Conservation (phyloP, 1,284 basidiomycete genomes). For the Kwoniella shivajii region DNA sequence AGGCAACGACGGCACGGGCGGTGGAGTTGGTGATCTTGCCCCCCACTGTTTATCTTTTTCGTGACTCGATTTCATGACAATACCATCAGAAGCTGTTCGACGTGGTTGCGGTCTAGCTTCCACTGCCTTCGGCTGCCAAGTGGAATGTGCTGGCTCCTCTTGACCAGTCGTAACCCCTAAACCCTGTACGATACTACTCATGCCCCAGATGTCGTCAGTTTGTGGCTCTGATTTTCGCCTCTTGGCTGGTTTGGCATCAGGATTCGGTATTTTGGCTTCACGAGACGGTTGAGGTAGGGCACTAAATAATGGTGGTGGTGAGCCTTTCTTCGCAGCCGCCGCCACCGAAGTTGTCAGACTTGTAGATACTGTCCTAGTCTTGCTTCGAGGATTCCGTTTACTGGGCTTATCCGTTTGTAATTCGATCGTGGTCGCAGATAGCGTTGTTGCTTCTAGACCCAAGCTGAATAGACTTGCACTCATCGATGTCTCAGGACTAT, state of each 20-base stretch:
- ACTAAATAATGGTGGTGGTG: constrained; percentile 1
- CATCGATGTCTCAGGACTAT: constrained; percentile 6
- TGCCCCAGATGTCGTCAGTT: constrained; percentile 16
- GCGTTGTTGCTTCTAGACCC: background rate
- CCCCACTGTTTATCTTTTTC: constrained; percentile 12
- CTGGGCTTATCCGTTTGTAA: background rate
- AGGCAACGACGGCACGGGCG: constrained; percentile 27
- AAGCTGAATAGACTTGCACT: constrained; percentile 8
- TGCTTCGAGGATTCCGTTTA: constrained; percentile 1
- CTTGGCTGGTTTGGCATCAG: constrained; percentile 22
- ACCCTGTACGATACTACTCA: too few relatives aligned
- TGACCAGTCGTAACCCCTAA: constrained; percentile 26
- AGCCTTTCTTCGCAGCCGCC: constrained; percentile 3
- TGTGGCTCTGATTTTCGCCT: constrained; percentile 45
- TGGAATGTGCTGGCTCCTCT: background rate
- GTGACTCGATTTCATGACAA: constrained; percentile 8
- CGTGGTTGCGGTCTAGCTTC: constrained; percentile 18
- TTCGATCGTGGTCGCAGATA: constrained; percentile 3
- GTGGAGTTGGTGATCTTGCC: constrained; percentile 36
- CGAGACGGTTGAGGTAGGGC: background rate
- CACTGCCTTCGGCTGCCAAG: background rate
- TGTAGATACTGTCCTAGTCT: constrained; percentile 5
- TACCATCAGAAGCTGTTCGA: constrained; percentile 32
- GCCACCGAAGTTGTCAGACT: constrained; percentile 5
- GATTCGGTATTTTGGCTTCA: background rate